Percentiles rank a stretch among this genome's conserved stretches.
Conservation (phyloP, 2,329 filamentous ascomycete genomes). For the Pleomassaria siparia region DNA sequence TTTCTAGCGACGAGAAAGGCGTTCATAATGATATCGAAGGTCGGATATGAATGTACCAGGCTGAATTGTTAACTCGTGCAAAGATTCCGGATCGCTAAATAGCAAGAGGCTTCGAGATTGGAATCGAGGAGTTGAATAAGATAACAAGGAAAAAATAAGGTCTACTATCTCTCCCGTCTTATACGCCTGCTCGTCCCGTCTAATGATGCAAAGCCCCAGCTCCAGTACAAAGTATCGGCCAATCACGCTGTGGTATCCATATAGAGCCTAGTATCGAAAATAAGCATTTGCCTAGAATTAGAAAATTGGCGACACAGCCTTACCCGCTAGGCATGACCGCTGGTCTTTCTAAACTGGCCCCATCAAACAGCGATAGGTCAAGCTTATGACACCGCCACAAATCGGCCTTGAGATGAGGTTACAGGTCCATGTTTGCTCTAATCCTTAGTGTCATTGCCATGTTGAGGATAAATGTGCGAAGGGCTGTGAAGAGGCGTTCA, state of each 20-base stretch:
- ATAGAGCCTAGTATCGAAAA: neutral
- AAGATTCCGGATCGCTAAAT: neutral
- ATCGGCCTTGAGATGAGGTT: neutral
- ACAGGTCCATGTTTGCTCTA: neutral
- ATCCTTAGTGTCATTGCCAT: neutral
- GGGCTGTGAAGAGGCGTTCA: constrained; percentile 1
- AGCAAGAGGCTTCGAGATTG: neutral
- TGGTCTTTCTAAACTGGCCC: too few relatives aligned
- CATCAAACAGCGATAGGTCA: neutral
- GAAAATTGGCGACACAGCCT: neutral
- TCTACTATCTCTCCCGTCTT: neutral
- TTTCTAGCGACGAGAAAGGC: constrained; percentile 10
- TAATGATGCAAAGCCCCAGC: neutral
- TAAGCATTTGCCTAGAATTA: neutral
- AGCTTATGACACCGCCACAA: neutral
- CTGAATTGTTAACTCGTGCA: neutral
- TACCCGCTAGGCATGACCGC: neutral
- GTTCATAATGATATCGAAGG: neutral
- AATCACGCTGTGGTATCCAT: constrained; percentile 5
- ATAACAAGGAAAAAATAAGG: neutral
- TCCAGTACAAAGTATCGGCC: neutral
- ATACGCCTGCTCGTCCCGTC: neutral
- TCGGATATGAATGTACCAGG: constrained; percentile 3
- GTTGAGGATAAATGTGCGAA: neutral
- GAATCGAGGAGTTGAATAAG: neutral